Base-by-base conservation (phyloP, 1,284 basidiomycete species). In the Pseudozyma sp. region DNA sequence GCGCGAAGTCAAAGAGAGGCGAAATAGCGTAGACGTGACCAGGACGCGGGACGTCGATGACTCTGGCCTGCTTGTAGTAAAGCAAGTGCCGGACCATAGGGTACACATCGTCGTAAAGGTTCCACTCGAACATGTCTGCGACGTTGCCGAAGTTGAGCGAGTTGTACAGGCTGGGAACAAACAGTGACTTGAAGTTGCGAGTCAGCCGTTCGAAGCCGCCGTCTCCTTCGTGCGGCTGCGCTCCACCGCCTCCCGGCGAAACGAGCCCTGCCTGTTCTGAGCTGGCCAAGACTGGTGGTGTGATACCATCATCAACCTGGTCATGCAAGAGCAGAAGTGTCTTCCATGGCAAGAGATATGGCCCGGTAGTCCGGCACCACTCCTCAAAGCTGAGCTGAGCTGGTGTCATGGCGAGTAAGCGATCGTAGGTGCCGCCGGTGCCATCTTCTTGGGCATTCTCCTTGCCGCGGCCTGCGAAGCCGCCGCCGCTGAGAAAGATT, bases 71-170 rank as follows among this genome's bases (percentile, higher is more conserved):
- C 61, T 92, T 88, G 84, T 94, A 94, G 69, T 94, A 91, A 24
- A 97, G 92, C 37, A 98, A 87, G 88, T 94, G 94, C 11, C 93
- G 88, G 1, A 94, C 93, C 48, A 92, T 90, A 0, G 94, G 93
- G 79, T 92, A 93, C 1, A 96, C 88, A 75, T 96, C 92, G 0
- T 89, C 87, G 71, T 95, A 91, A 4, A 96, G 87, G 79, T 96
- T 90, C 90, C 92, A 94, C 54, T 93, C 92, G 30, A 96, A 86
- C 35, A 91, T 81, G 82, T 89, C 91, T 0, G 93, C 92, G 86
- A 96, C 90, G 70, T 95, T 93, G n/a, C 89, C 89, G 49, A 97
- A 87, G 49, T 93, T 95, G 72, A 33, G 53, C 33, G 33, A 67
- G 5, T 50, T 43, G 54, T 67, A 40, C 29, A 75, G 34, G 13